Evolutionary conservation across 176 grass and related monocot species (phyloP).

Genomic region (Oryza brachyantha): DNA sequence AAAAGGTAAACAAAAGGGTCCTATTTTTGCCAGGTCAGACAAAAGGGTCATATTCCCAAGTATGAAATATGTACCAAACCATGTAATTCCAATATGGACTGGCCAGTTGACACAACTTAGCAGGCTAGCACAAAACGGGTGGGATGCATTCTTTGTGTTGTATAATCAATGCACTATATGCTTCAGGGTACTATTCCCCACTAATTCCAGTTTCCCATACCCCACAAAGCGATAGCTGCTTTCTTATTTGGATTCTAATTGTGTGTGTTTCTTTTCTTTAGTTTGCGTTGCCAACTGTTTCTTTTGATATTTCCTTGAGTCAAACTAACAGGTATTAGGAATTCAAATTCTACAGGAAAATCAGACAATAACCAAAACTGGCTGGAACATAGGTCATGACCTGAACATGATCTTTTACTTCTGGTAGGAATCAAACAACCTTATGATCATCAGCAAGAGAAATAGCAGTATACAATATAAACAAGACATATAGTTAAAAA

Average conservation of each 20-base stretch:
- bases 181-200: background rate
- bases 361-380: background rate
- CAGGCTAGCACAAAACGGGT: background rate
- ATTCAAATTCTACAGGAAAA: background rate
- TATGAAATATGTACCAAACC: background rate
- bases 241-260: background rate
- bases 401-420: background rate
- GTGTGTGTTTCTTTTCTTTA: background rate
- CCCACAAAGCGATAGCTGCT: background rate
- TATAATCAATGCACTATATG: background rate
- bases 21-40: too few relatives aligned
- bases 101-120: background rate
- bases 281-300: background rate
- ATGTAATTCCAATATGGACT: conserved; percentile 2
- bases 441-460: background rate
- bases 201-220: background rate
- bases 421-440: background rate
- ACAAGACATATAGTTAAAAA: background rate
- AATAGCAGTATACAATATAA: background rate
- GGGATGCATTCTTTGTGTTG: too few relatives aligned
- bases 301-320: background rate
- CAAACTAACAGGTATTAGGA: background rate
- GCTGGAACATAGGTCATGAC: background rate
- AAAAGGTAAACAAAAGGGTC: background rate
- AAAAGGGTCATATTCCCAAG: conserved; percentile 1